Base-by-base conservation (phyloP, 306 rosid genomes). In the Mimosa bimucronata region DNA sequence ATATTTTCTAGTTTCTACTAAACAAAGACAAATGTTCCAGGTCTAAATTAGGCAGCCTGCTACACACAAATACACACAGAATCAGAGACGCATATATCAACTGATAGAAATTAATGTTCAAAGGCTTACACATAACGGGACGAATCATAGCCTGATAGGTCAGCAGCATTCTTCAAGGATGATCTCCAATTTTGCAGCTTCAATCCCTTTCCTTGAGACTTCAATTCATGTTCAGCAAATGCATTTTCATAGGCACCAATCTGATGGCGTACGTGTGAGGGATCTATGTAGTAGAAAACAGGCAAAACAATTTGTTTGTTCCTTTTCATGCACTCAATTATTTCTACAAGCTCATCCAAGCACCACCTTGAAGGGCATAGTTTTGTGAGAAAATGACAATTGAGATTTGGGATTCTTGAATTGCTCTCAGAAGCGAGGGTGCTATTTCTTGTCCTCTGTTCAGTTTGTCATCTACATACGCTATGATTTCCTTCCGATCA, bases 181-280 rank as follows among this genome's bases (percentile, higher is more conserved):
- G 52, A 74, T 74, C 67, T 74, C 77, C 77, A 74, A 37, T 3
- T 74, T 25, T 55, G 31, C 15, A 53, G 4, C 50, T 34, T 55
- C 3, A n/a, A 66, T 13, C 13, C 25, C 7, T 53, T 55, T n/a
- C 7, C 31, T 46, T 34, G 38, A 3, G 13, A 55, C 50, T 37
- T 74, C 14, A 53, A 7, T 37, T 74, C 37, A 14, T 74, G 66
- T 7, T 55, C 4, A 23, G 5, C 67, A 8, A 73, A 52, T 5
- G 77, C 66, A 25, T 53, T 7, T 34, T 0, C 65, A 53, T 34
- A 53, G 53, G 66, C 5, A 1, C 77, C 34, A 19, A 5, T 18
- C 15, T 53, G 66, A 34, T 73, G 12, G 1, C 66, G 44, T 10
- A 53, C 77, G 34, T 53, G 7, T 19, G 66, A 31, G 1, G 77